A percentile compares a stretch with the other conserved stretches of the same genome.
phyloP scores from a whole-genome alignment of 768 basidiomycete genomes.

The Lenzites betulinus region DNA sequence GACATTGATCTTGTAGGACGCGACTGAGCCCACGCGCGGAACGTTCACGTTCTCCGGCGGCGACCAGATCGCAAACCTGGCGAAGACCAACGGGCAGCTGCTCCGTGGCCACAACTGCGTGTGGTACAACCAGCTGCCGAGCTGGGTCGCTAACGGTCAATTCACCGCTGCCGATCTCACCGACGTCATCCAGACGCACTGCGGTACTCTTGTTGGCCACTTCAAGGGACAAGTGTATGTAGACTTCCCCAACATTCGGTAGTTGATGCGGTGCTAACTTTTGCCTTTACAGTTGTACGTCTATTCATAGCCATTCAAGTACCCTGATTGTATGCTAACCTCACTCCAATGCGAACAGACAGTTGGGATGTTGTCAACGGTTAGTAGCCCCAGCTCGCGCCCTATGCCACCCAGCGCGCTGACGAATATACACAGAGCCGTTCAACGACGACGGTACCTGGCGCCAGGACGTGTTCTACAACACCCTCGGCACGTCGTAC shows the following conservation, averaged over 20 bases:
- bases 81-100: constrained; percentile 47
- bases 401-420: not conserved
- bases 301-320: not conserved
- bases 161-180: constrained; percentile 35
- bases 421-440: constrained; percentile 35
- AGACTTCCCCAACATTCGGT: not conserved
- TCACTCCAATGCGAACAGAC: constrained; percentile 29
- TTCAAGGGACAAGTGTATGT: constrained; percentile 39
- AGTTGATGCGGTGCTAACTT: not conserved
- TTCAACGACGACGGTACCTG: constrained; percentile 65
- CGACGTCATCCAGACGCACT: constrained; percentile 38
- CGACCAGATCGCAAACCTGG: constrained; percentile 47
- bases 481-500: constrained; percentile 49
- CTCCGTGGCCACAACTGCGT: constrained; percentile 48
- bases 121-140: constrained; percentile 47
- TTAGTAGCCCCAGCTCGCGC: not conserved
- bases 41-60: constrained; percentile 48
- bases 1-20: too few species aligned
- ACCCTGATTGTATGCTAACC: constrained; percentile 12
- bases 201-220: constrained; percentile 37
- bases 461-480: constrained; percentile 54
- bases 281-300: constrained; percentile 18
- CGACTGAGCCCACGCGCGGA: constrained; percentile 51
- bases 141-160: constrained; percentile 37
- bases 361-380: constrained; percentile 58